Percentiles rank a stretch among this genome's conserved stretches.
These are phyloP conservation scores for Euphorbia corollata DNA, from an alignment of 441 rosid species.

Conservation along the genomic window DNA sequence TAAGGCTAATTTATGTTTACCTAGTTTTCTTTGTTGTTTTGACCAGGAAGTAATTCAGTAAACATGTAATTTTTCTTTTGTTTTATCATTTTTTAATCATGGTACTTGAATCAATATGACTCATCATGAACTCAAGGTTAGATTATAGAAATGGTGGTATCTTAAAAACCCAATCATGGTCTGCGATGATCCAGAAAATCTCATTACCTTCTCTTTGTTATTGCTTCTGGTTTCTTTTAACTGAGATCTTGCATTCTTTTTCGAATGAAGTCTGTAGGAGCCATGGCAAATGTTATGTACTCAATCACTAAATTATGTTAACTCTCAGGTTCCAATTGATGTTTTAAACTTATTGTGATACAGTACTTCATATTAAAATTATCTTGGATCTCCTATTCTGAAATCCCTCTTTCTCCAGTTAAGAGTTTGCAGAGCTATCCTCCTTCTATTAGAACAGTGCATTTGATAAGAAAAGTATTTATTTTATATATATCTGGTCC, in stretches of 20 bases:
- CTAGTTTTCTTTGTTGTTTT: too few relatives aligned
- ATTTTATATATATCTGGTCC: not conserved
- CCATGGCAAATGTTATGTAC: not conserved
- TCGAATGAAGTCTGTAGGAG: not conserved
- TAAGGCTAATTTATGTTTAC: constrained; percentile 25
- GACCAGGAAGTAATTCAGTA: not conserved
- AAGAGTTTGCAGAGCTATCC: not conserved
- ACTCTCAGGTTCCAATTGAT: not conserved
- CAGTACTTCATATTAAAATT: not conserved
- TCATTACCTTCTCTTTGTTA: not conserved
- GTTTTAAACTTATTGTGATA: not conserved
- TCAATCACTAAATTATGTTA: not conserved
- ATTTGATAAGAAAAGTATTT: not conserved
- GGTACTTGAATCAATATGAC: not conserved
- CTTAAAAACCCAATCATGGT: too few relatives aligned
- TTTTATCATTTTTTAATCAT: not conserved
- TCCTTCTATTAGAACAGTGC: not conserved
- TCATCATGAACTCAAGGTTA: not conserved
- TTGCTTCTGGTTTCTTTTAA: not conserved
- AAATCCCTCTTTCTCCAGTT: not conserved
- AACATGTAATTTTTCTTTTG: not conserved
- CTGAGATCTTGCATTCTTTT: not conserved
- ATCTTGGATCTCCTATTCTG: not conserved
- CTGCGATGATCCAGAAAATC: not conserved
- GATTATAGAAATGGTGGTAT: not conserved